phyloP scores from a whole-genome alignment of 1,284 basidiomycete genomes.

The Golubevia pallescens region DNA sequence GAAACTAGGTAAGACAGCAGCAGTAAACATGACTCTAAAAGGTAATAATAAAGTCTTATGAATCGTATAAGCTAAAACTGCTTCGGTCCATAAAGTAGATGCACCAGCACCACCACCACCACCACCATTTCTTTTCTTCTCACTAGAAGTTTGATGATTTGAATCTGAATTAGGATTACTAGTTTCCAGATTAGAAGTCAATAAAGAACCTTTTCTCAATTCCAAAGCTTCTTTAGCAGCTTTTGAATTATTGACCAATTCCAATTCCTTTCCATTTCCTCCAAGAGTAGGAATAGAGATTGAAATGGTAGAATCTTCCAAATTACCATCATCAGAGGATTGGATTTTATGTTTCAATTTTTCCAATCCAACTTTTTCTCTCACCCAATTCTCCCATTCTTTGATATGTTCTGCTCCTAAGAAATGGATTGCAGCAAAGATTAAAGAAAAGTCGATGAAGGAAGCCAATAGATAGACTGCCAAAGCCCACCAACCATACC shows the following conservation, averaged over 20 bases:
- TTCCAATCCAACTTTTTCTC: slow-evolving; percentile 31
- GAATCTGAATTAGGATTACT: too few relatives aligned
- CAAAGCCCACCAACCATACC: slow-evolving; percentile 62
- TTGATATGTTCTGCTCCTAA: slow-evolving; percentile 54
- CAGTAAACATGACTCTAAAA: slow-evolving; percentile 45
- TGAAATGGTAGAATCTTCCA: slow-evolving; percentile 6
- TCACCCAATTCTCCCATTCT: slow-evolving; percentile 32
- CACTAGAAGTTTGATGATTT: not conserved
- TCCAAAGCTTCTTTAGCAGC: slow-evolving; percentile 5
- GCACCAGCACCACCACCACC: not conserved
- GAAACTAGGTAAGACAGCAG: slow-evolving; percentile 53
- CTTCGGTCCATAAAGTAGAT: slow-evolving; percentile 43
- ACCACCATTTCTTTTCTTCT: not conserved
- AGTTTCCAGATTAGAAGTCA: too few relatives aligned
- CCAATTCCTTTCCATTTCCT: not conserved
- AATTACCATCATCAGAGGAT: slow-evolving; percentile 3
- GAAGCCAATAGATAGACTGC: slow-evolving; percentile 49
- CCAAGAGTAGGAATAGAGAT: not conserved
- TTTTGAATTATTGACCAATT: slow-evolving; percentile 11
- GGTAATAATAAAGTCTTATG: slow-evolving; percentile 60
- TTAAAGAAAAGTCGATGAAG: slow-evolving; percentile 38
- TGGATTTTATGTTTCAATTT: slow-evolving; percentile 1
- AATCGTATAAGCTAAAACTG: slow-evolving; percentile 57
- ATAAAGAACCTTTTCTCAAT: not conserved
- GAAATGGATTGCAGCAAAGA: slow-evolving; percentile 48